A percentile compares a stretch with the other conserved stretches of the same genome.
These are phyloP conservation scores for Pleurotus ostreatus DNA, from an alignment of 768 basidiomycete genomes.

Conservation along the genomic window DNA sequence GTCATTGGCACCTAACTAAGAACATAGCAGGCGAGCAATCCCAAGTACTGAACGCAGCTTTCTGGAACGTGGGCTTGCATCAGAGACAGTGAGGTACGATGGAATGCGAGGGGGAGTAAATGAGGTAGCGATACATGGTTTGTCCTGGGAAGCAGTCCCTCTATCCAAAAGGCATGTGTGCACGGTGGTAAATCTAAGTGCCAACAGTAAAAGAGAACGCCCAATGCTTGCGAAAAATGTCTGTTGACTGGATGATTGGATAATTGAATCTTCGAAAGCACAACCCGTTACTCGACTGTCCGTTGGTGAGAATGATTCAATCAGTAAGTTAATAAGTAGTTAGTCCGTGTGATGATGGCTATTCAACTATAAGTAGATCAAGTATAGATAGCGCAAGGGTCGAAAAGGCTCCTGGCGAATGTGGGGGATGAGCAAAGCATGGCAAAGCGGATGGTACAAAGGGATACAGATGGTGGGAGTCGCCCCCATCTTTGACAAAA, in stretches of 20 bases:
- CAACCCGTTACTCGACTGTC: not conserved
- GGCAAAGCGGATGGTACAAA: too few relatives aligned
- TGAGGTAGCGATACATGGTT: not conserved
- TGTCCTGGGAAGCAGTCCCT: not conserved
- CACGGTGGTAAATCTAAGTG: not conserved
- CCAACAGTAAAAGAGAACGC: not conserved
- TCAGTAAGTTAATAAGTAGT: conserved; percentile 6
- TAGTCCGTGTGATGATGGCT: conserved; percentile 3
- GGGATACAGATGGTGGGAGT: not conserved
- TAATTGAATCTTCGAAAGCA: not conserved
- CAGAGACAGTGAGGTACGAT: not conserved
- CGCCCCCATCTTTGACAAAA: not conserved
- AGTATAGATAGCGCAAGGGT: conserved; percentile 1
- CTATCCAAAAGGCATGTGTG: not conserved
- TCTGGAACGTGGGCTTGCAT: not conserved
- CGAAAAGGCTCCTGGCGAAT: not conserved
- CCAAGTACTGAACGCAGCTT: not conserved
- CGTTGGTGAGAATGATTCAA: conserved; percentile 2
- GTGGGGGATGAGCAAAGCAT: too few relatives aligned
- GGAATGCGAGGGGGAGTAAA: not conserved
- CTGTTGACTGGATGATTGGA: not conserved
- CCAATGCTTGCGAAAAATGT: too few relatives aligned
- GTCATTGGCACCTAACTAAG: too few relatives aligned
- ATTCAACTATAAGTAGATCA: conserved; percentile 8
- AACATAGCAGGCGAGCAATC: not conserved